Evolutionary conservation across 192 early-diverging fungal genomes (phyloP).

Genomic region (Mortierella alpina): DNA sequence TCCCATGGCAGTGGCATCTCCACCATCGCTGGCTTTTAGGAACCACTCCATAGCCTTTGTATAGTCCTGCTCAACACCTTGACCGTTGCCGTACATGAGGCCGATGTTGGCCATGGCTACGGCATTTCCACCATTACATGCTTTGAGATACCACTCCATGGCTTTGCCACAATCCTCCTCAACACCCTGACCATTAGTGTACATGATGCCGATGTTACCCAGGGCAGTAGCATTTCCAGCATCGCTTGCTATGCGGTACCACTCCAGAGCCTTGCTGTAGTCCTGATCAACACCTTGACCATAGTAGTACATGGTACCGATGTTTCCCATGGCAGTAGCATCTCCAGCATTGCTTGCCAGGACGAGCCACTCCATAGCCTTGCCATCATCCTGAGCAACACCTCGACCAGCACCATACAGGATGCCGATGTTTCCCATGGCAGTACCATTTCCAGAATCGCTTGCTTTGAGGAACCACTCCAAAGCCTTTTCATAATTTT

Average conservation of each 20-base stretch:
- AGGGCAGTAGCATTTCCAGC: slow-evolving; percentile 43
- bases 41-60: not conserved
- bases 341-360: slow-evolving; percentile 30
- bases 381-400: too few relatives aligned
- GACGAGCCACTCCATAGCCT: slow-evolving; percentile 17
- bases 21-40: not conserved
- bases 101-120: slow-evolving; percentile 43
- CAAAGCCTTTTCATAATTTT: not conserved
- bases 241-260: slow-evolving; percentile 46
- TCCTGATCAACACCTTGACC: slow-evolving; percentile 26
- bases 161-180: slow-evolving; percentile 21
- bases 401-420: too few relatives aligned
- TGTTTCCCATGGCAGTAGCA: slow-evolving; percentile 29
- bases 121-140: slow-evolving; percentile 36
- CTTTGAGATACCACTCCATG: slow-evolving; percentile 52
- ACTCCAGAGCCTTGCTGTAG: slow-evolving; percentile 39
- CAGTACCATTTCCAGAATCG: too few relatives aligned
- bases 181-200: slow-evolving; percentile 45
- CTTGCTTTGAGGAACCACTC: too few relatives aligned
- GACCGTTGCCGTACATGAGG: slow-evolving; percentile 47
- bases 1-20: not conserved
- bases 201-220: slow-evolving; percentile 39
- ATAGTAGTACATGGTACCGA: slow-evolving; percentile 50
- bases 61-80: slow-evolving; percentile 12
- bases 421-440: too few relatives aligned